Conservation (phyloP, 306 rosid species). For the Gleditsia sinensis region DNA sequence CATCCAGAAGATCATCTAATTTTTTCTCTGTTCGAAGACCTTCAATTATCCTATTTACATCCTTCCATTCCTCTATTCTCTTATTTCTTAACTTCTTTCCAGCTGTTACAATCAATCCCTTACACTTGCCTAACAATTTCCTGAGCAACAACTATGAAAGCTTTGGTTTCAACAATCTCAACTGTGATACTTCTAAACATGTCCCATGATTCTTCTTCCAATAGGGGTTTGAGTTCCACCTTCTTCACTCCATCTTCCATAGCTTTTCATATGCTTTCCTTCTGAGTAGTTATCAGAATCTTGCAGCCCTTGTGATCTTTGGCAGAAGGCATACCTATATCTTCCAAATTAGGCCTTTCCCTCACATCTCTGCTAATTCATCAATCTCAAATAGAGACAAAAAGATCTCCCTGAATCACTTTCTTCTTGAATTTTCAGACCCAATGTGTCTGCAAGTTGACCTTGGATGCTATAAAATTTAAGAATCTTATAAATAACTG, state of each 20-base stretch:
- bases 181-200: too few relatives aligned
- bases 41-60: neutral
- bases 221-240: neutral
- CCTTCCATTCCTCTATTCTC: slow-evolving; percentile 9
- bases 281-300: neutral
- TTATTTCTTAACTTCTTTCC: slow-evolving; percentile 7
- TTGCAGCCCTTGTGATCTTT: neutral
- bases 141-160: neutral
- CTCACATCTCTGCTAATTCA: slow-evolving; percentile 10
- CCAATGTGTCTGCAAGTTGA: slow-evolving; percentile 16
- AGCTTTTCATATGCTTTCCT: neutral
- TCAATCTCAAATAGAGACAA: neutral
- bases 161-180: neutral
- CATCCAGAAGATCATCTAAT: neutral
- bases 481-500: neutral
- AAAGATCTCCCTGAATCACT: neutral
- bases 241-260: neutral
- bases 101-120: neutral
- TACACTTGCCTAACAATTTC: slow-evolving; percentile 10
- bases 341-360: slow-evolving; percentile 1
- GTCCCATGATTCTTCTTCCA: neutral
- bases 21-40: neutral
- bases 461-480: neutral
- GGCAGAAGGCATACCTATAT: neutral
- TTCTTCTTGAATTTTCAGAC: slow-evolving; percentile 9